phyloP scores from a whole-genome alignment of 225 moss, liverwort and hornwort genomes.

The Polytrichum formosum region DNA sequence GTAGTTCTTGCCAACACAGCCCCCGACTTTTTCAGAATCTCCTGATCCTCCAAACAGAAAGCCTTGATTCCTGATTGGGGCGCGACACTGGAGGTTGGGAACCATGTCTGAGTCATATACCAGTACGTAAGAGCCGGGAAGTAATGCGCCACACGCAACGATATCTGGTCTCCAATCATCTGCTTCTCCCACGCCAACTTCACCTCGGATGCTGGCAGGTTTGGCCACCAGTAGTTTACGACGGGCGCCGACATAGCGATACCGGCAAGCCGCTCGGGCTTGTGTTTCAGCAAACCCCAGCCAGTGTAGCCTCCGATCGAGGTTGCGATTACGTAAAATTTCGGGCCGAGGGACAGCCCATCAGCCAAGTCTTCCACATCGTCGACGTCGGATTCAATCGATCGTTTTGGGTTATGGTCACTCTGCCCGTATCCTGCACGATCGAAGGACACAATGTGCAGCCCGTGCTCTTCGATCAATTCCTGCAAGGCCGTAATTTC shows the following conservation, averaged over 20 bases:
- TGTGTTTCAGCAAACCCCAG: conserved; percentile 46
- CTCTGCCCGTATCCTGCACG: conserved; percentile 62
- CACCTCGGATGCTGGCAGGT: conserved; percentile 26
- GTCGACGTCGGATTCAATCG: conserved; percentile 35
- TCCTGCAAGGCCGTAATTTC: conserved; percentile 26
- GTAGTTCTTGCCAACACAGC: neutral
- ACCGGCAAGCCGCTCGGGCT: conserved; percentile 58
- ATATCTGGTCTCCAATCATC: conserved; percentile 35
- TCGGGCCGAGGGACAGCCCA: conserved; percentile 26
- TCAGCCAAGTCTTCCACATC: conserved; percentile 57
- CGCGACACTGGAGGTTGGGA: conserved; percentile 50
- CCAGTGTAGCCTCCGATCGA: conserved; percentile 64
- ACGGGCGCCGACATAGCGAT: conserved; percentile 51
- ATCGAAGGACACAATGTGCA: conserved; percentile 48
- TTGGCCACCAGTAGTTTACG: conserved; percentile 58
- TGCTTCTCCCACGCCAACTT: conserved; percentile 30
- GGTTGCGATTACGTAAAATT: conserved; percentile 36
- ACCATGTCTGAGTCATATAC: conserved; percentile 48
- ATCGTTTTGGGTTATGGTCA: conserved; percentile 32
- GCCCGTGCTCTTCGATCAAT: conserved; percentile 22
- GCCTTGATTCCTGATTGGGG: conserved; percentile 3
- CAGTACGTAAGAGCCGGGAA: conserved; percentile 45
- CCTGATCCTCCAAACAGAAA: conserved; percentile 18
- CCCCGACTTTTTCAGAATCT: conserved; percentile 19
- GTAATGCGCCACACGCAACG: conserved; percentile 44